These are phyloP conservation scores for Quercus wislizeni DNA, from an alignment of 306 rosid genomes.

Conservation along the genomic window DNA sequence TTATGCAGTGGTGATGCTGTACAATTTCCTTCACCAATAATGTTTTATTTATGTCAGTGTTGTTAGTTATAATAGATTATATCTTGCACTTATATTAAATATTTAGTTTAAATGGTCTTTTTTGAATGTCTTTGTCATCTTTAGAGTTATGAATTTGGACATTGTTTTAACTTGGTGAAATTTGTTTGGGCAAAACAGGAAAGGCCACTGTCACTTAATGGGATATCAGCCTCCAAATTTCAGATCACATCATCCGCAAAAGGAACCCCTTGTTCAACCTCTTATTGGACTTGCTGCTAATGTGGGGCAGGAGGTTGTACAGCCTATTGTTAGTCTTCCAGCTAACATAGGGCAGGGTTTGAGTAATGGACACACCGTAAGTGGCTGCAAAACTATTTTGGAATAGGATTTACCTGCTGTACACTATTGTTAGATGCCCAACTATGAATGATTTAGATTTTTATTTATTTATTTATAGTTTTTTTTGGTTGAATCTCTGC, in stretches of 20 bases:
- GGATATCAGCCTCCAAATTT: slow-evolving; percentile 54
- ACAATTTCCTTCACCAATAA: background rate
- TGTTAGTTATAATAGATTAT: background rate
- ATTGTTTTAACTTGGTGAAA: slow-evolving; percentile 25
- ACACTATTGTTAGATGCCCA: slow-evolving; percentile 16
- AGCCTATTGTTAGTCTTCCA: slow-evolving; percentile 20
- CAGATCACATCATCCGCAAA: slow-evolving; percentile 30
- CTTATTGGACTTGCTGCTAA: slow-evolving; percentile 30
- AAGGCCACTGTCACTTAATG: slow-evolving; percentile 62
- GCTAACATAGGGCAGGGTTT: slow-evolving; percentile 8
- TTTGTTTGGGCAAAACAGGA: slow-evolving; percentile 65
- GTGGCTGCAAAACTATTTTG: slow-evolving; percentile 25
- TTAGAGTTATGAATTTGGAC: slow-evolving; percentile 3
- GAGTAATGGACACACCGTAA: slow-evolving; percentile 29
- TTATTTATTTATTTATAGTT: background rate
- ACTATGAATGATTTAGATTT: slow-evolving; percentile 12
- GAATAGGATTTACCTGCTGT: slow-evolving; percentile 19
- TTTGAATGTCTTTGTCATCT: slow-evolving; percentile 3
- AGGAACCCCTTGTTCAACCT: slow-evolving; percentile 27
- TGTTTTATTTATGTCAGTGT: background rate
- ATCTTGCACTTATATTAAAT: background rate
- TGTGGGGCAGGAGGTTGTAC: slow-evolving; percentile 12
- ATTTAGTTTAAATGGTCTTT: background rate
- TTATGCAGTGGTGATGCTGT: background rate
- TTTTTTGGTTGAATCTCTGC: background rate